Evolutionary conservation across 1,284 basidiomycete species (phyloP).

Genomic region (Megacollybia platyphylla): DNA sequence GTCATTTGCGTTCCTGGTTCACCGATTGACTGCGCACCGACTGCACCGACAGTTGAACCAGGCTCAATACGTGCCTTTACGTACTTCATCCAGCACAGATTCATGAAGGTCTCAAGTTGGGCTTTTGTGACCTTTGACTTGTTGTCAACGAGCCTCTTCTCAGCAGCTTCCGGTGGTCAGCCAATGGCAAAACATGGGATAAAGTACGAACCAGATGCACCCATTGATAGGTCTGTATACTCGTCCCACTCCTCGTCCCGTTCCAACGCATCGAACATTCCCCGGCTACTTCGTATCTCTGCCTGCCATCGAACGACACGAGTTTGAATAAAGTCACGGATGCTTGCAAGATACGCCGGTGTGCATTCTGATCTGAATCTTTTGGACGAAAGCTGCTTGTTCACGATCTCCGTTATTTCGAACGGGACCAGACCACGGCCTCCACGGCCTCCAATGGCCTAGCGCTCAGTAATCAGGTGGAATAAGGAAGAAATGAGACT

Average conservation of each 20-base stretch:
- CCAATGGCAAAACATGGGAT: conserved; percentile 2
- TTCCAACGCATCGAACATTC: conserved; percentile 78
- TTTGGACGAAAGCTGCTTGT: conserved; percentile 46
- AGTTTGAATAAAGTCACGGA: conserved; percentile 65
- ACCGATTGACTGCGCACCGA: conserved; percentile 98
- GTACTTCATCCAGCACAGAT: conserved; percentile 85
- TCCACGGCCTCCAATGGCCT: conserved; percentile 52
- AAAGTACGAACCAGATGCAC: conserved; percentile 48
- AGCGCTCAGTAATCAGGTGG: conserved; percentile 3
- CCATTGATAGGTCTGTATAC: conserved; percentile 67
- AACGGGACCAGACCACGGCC: conserved; percentile 73
- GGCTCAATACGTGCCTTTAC: conserved; percentile 93
- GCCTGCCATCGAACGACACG: conserved; percentile 64
- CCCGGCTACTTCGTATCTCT: conserved; percentile 58
- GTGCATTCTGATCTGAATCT: conserved; percentile 66
- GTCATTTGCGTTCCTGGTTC: conserved; percentile 99
- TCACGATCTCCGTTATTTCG: conserved; percentile 72
- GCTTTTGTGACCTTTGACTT: conserved; percentile 79
- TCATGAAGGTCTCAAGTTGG: conserved; percentile 74
- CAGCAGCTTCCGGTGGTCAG: conserved; percentile 27
- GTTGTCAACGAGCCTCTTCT: conserved; percentile 75
- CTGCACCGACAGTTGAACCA: conserved; percentile 93
- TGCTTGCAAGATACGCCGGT: conserved; percentile 63
- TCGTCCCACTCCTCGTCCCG: conserved; percentile 70
- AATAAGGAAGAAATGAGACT: neutral